phyloP scores from a whole-genome alignment of 140 eudicot species.

The Flaveria floridana region DNA sequence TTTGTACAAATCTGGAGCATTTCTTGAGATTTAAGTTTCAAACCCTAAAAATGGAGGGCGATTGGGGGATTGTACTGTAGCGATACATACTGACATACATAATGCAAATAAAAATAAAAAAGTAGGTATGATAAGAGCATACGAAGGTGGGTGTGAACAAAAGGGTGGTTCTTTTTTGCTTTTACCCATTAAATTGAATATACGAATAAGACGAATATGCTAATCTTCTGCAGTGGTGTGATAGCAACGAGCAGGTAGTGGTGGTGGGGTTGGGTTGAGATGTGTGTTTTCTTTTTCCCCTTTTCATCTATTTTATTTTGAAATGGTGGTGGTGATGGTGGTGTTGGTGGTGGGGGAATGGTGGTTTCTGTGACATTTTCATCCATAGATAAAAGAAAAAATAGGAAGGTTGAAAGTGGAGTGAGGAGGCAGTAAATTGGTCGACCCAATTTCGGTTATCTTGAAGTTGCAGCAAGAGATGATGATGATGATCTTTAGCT shows the following conservation, averaged over 20 bases:
- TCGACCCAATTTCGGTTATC: constrained; percentile 24
- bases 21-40: not conserved
- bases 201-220: constrained; percentile 28
- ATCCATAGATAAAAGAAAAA: not conserved
- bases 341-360: not conserved
- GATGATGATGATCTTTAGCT: not conserved
- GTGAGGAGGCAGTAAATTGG: constrained; percentile 1
- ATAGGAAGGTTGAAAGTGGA: constrained; percentile 4
- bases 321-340: not conserved
- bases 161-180: not conserved
- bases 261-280: constrained; percentile 22
- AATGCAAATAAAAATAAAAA: constrained; percentile 22
- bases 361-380: not conserved
- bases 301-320: not conserved
- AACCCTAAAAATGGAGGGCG: constrained; percentile 1
- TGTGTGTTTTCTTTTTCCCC: not conserved
- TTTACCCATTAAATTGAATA: constrained; percentile 13
- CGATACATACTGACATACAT: constrained; percentile 1
- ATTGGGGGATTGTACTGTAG: constrained; percentile 8
- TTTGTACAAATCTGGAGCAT: not conserved
- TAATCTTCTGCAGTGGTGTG: constrained; percentile 23
- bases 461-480: constrained; percentile 28
- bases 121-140: constrained; percentile 27
- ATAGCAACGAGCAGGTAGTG: constrained; percentile 25
- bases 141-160: constrained; percentile 32